phyloP scores from a whole-genome alignment of 352 stramenopile genomes.

The Peronosclerospora sorghi region DNA sequence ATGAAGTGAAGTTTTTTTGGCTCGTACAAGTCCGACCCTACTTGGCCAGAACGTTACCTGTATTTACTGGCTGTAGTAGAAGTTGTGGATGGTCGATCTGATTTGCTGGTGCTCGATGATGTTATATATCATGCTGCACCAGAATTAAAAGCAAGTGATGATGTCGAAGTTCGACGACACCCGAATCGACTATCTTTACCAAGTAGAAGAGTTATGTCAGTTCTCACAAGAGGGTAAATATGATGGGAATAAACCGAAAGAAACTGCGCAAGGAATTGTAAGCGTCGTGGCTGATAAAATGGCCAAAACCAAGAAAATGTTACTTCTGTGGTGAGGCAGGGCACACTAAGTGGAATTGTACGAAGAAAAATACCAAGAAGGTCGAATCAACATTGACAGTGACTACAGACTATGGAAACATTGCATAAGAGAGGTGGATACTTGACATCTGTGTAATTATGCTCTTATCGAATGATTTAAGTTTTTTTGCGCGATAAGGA shows the following conservation, averaged over 20 bases:
- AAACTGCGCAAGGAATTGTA: neutral
- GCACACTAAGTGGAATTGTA: too few relatives aligned
- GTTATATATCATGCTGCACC: too few relatives aligned
- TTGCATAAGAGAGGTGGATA: neutral
- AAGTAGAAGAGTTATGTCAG: too few relatives aligned
- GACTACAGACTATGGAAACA: neutral
- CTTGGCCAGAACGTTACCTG: neutral
- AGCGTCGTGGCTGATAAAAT: too few relatives aligned
- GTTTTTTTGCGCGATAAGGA: neutral
- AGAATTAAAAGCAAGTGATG: too few relatives aligned
- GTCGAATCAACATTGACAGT: neutral
- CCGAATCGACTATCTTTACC: neutral
- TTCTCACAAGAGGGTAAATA: neutral
- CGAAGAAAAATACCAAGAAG: neutral
- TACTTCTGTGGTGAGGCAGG: too few relatives aligned
- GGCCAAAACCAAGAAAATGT: too few relatives aligned
- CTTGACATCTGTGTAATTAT: constrained; percentile 1
- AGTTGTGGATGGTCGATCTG: neutral
- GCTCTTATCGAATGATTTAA: constrained; percentile 3
- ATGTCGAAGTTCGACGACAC: too few relatives aligned
- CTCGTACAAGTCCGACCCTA: too few relatives aligned
- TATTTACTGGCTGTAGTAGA: neutral
- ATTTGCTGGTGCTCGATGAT: neutral
- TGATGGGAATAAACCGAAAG: neutral
- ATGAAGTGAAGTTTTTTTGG: too few relatives aligned